phyloP scores from a whole-genome alignment of 1,284 basidiomycete species.

The Rhodotorula mucilaginosa region DNA sequence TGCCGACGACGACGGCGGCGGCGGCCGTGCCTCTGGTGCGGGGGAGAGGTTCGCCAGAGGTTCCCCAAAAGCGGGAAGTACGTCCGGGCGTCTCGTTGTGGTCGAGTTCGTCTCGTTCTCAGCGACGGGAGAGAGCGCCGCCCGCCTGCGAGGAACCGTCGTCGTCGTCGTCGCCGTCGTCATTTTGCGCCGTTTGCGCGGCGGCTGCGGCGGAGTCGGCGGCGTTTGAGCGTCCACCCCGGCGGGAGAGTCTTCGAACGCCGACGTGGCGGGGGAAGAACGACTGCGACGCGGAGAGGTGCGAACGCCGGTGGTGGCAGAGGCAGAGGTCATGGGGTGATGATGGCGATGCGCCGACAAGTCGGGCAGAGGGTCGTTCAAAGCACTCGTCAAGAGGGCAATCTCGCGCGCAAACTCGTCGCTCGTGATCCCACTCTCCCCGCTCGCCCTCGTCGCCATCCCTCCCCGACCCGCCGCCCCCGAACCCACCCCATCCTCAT shows the following conservation, averaged over 20 bases:
- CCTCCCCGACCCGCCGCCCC: neutral
- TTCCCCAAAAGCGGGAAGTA: neutral
- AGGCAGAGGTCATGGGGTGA: neutral
- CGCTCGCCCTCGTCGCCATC: neutral
- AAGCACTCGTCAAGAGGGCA: conserved; percentile 13
- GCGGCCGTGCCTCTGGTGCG: too few species aligned
- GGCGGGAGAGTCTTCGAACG: too few species aligned
- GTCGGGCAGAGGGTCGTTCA: neutral
- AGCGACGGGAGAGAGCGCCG: conserved; percentile 1
- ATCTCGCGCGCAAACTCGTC: conserved; percentile 28
- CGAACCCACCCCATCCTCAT: neutral
- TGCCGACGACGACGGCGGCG: too few species aligned
- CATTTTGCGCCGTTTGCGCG: neutral
- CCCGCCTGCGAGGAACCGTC: neutral
- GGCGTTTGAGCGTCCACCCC: too few species aligned
- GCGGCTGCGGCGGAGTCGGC: neutral
- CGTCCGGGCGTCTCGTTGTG: neutral
- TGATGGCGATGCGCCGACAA: neutral
- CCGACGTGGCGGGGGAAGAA: neutral
- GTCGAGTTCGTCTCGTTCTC: conserved; percentile 2
- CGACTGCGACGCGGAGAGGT: neutral
- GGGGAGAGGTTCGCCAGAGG: too few species aligned
- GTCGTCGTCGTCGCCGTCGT: neutral
- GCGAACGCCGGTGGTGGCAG: neutral
- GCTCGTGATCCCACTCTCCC: conserved; percentile 4